These are phyloP conservation scores for Aspergillus tubingensis DNA, from an alignment of 2,329 filamentous ascomycete species.

Conservation along the genomic window DNA sequence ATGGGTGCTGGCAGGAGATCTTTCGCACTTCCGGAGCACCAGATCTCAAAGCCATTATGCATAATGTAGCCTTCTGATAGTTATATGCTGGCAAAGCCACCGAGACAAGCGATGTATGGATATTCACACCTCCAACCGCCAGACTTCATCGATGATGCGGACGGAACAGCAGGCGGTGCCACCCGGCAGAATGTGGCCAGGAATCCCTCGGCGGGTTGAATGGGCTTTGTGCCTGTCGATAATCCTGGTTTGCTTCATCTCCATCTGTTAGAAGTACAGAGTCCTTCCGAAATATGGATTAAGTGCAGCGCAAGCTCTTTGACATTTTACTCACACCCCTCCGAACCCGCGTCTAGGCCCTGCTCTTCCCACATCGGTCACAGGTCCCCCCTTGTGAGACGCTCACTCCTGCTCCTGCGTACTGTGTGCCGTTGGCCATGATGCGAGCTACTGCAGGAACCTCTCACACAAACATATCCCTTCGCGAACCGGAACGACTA, in stretches of 20 bases:
- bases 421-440: slow-evolving; percentile 25
- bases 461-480: slow-evolving; percentile 25
- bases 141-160: not conserved
- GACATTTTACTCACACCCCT: not conserved
- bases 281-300: not conserved
- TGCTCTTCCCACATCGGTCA: slow-evolving; percentile 1
- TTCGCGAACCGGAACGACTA: slow-evolving; percentile 19
- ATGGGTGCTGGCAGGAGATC: too few relatives aligned
- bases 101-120: not conserved
- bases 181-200: slow-evolving; percentile 9
- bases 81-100: not conserved
- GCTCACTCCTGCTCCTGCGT: slow-evolving; percentile 11
- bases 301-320: not conserved
- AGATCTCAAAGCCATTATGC: too few relatives aligned
- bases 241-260: not conserved
- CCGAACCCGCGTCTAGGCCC: not conserved
- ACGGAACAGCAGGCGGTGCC: slow-evolving; percentile 12
- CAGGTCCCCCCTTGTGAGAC: slow-evolving; percentile 5
- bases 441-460: slow-evolving; percentile 32
- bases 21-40: too few relatives aligned
- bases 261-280: not conserved
- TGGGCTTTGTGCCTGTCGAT: not conserved
- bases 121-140: not conserved
- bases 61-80: not conserved
- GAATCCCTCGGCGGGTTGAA: not conserved